Evolutionary conservation across 345 rosid genomes (phyloP).

Genomic region (Xanthoceras sorbifolium): DNA sequence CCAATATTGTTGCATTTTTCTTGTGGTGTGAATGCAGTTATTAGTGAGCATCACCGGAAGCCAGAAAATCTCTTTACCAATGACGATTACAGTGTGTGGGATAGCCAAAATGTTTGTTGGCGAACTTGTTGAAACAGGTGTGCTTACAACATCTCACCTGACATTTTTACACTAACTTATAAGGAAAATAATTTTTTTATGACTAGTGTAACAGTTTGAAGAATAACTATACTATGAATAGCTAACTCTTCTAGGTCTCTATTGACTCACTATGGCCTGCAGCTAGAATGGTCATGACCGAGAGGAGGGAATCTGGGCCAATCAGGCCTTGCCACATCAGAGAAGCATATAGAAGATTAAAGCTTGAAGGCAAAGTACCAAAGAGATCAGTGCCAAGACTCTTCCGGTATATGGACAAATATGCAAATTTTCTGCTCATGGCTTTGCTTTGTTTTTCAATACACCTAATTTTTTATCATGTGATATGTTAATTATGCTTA

Average conservation of each 20-base stretch:
- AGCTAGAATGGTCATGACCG: slow-evolving; percentile 89
- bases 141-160: background rate
- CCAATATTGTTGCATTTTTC: background rate
- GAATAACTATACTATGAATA: background rate
- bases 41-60: slow-evolving; percentile 72
- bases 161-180: background rate
- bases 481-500: no score
- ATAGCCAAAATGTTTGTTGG: slow-evolving; percentile 99
- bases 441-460: background rate
- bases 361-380: slow-evolving; percentile 88
- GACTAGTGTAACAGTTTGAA: background rate
- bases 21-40: slow-evolving; percentile 52
- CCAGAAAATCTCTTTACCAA: slow-evolving; percentile 80
- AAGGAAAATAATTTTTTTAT: background rate
- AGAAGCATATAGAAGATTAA: slow-evolving; percentile 85
- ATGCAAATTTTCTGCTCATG: background rate
- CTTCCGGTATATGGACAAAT: slow-evolving; percentile 50
- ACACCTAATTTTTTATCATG: background rate
- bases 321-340: slow-evolving; percentile 95
- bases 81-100: slow-evolving; percentile 86
- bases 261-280: slow-evolving; percentile 21
- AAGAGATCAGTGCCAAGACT: slow-evolving; percentile 87
- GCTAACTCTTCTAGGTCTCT: background rate
- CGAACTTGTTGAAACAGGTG: slow-evolving; percentile 95
- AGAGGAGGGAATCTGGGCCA: slow-evolving; percentile 90